Percentiles rank a stretch among this genome's conserved stretches.
Conservation (phyloP, 2,329 filamentous ascomycete genomes). For the Fusarium albidum region DNA sequence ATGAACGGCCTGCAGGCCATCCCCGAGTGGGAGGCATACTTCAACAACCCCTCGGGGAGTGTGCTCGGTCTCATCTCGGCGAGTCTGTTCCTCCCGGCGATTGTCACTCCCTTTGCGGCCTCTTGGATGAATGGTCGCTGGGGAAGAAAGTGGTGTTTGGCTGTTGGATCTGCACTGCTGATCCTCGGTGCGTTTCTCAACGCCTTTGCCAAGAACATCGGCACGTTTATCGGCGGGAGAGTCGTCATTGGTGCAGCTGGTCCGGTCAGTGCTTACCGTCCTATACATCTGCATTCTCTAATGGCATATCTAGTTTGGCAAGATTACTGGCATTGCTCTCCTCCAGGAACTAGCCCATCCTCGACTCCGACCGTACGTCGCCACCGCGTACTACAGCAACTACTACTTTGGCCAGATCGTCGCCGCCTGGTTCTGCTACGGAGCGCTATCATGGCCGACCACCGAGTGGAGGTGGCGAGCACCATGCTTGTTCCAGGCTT, state of each 20-base stretch:
- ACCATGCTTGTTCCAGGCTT: conserved; percentile 26
- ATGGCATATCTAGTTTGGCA: too few relatives aligned
- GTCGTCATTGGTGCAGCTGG: conserved; percentile 23
- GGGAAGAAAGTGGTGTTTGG: conserved; percentile 27
- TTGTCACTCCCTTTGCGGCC: conserved; percentile 23
- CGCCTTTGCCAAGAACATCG: conserved; percentile 19
- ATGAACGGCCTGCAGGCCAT: conserved; percentile 25
- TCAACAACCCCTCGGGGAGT: conserved; percentile 21
- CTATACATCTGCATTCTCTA: too few relatives aligned
- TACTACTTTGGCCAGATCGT: conserved; percentile 28
- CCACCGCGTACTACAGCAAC: conserved; percentile 25
- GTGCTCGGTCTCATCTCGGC: conserved; percentile 22
- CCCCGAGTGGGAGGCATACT: conserved; percentile 28
- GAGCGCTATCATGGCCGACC: conserved; percentile 6
- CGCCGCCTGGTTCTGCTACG: conserved; percentile 24
- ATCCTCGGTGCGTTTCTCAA: conserved; percentile 24
- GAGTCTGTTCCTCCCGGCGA: conserved; percentile 25
- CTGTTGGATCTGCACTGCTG: conserved; percentile 8
- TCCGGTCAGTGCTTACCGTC: too few relatives aligned
- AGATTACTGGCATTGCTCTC: conserved; percentile 21
- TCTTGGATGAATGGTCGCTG: conserved; percentile 22
- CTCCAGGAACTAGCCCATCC: conserved; percentile 29
- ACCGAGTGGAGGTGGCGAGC: conserved; percentile 30
- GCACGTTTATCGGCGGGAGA: conserved; percentile 16
- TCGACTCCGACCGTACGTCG: conserved; percentile 22